phyloP scores from a whole-genome alignment of 805 yeast species.

The Jamesozyma rosinii region DNA sequence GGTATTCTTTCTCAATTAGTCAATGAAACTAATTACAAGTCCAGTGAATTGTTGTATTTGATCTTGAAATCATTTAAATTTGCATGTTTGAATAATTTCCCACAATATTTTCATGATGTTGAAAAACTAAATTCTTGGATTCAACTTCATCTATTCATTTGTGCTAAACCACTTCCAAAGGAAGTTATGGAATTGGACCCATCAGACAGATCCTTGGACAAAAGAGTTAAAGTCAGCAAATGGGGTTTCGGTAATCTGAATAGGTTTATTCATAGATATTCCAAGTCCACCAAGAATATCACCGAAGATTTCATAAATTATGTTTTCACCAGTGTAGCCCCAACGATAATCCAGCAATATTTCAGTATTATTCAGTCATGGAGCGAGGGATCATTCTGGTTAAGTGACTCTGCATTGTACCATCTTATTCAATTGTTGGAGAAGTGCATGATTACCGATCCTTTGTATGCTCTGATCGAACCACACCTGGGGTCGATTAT shows the following conservation, averaged over 20 bases:
- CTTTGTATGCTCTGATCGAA: conserved; percentile 55
- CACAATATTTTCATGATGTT: conserved; percentile 38
- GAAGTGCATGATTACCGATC: conserved; percentile 45
- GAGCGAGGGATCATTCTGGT: conserved; percentile 43
- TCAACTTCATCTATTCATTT: conserved; percentile 51
- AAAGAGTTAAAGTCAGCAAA: conserved; percentile 65
- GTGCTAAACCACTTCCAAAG: conserved; percentile 46
- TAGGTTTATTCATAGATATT: conserved; percentile 58
- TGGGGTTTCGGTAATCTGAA: conserved; percentile 81
- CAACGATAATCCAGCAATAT: conserved; percentile 58
- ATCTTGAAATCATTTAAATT: conserved; percentile 60
- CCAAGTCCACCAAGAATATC: conserved; percentile 36
- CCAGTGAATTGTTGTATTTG: conserved; percentile 45
- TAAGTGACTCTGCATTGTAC: conserved; percentile 53
- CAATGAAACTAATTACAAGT: conserved; percentile 27
- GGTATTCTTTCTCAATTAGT: conserved; percentile 38
- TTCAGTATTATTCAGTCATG: conserved; percentile 38
- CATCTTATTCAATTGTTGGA: conserved; percentile 59
- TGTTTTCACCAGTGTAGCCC: conserved; percentile 51
- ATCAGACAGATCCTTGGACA: conserved; percentile 39
- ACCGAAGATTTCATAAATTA: conserved; percentile 45
- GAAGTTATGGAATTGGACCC: conserved; percentile 41
- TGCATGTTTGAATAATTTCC: conserved; percentile 49
- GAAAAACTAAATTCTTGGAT: conserved; percentile 48
- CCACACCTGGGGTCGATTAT: conserved; percentile 58